Evolutionary conservation across 2,329 filamentous ascomycete genomes (phyloP).

Genomic region (Apiospora arundinis): DNA sequence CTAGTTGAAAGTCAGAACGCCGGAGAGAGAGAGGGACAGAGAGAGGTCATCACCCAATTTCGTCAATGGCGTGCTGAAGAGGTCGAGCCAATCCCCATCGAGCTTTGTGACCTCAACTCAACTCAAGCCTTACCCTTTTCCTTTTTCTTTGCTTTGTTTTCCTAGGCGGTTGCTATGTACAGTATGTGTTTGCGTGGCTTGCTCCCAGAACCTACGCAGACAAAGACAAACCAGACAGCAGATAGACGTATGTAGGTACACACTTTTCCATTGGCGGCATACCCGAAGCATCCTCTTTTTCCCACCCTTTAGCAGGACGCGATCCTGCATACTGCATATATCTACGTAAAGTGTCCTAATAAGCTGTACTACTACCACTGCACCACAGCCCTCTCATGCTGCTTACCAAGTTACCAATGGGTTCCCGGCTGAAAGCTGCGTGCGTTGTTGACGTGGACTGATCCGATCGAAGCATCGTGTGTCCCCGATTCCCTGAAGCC

Average conservation of each 20-base stretch:
- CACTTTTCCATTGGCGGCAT: not conserved
- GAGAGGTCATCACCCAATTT: not conserved
- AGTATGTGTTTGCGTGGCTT: not conserved
- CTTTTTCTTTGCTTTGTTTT: not conserved
- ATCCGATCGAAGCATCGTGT: constrained; percentile 17
- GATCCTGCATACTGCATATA: not conserved
- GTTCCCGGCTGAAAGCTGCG: constrained; percentile 5
- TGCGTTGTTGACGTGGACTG: constrained; percentile 10
- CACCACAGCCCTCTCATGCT: not conserved
- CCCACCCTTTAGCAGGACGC: not conserved
- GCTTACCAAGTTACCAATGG: not conserved
- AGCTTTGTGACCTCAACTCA: not conserved
- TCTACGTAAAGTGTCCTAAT: not conserved
- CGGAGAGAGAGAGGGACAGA: not conserved
- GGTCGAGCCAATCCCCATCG: not conserved
- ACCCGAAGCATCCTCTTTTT: not conserved
- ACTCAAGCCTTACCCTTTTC: not conserved
- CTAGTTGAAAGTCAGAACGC: not conserved
- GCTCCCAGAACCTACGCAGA: not conserved
- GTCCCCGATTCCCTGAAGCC: constrained; percentile 10
- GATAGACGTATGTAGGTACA: constrained; percentile 7
- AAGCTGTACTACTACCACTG: not conserved
- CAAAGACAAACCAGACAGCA: not conserved
- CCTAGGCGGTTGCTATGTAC: not conserved
- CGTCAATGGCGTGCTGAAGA: constrained; percentile 9